Conservation (phyloP, 345 rosid genomes). For the Gossypium rotundifolium region DNA sequence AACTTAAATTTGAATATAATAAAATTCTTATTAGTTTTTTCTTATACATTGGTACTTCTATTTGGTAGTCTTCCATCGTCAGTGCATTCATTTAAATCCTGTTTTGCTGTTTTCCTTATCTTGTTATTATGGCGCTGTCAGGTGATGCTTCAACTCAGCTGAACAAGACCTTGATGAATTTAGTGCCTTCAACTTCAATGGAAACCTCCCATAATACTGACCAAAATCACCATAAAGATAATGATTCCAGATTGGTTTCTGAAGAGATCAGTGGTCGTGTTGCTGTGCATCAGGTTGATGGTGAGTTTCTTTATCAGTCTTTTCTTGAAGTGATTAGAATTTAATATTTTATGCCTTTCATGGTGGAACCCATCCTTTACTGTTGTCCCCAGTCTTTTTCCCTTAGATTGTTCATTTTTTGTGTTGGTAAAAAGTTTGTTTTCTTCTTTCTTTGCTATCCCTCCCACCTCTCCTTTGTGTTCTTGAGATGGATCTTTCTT, state of each 20-base stretch:
- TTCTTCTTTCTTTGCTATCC: neutral
- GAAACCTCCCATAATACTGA: slow-evolving; percentile 6
- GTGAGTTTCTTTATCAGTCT: slow-evolving; percentile 19
- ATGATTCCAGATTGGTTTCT: slow-evolving; percentile 17
- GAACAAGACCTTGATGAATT: slow-evolving; percentile 9
- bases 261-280: slow-evolving; percentile 17
- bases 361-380: neutral
- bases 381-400: neutral
- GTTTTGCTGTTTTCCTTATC: neutral
- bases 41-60: neutral
- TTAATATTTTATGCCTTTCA: neutral
- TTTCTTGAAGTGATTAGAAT: neutral
- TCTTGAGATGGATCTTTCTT: neutral
- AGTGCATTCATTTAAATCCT: neutral
- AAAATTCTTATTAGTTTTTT: neutral
- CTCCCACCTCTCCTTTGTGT: neutral
- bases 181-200: slow-evolving; percentile 18
- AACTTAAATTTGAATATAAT: neutral
- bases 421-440: neutral
- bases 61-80: neutral
- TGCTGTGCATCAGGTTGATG: slow-evolving; percentile 13
- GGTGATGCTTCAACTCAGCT: slow-evolving; percentile 20
- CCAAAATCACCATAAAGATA: slow-evolving; percentile 17
- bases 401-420: neutral
- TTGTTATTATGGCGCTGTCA: neutral